These are phyloP conservation scores for Schizochytrium sp. DNA, from an alignment of 108 stramenopile species.

Conservation along the genomic window DNA sequence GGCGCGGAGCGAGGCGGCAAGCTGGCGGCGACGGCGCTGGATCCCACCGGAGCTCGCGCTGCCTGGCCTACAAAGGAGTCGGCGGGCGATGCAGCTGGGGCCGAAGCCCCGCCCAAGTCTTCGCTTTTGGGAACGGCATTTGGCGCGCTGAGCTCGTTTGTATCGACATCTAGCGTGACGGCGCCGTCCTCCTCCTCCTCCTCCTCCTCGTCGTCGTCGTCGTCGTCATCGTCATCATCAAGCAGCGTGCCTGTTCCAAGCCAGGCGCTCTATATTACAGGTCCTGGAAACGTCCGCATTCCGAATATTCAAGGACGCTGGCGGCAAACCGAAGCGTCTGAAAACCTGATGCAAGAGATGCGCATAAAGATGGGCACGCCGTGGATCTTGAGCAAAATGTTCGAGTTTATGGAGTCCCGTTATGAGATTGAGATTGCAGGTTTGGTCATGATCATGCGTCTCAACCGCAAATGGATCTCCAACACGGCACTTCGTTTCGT, in stretches of 20 bases:
- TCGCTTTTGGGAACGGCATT: background rate
- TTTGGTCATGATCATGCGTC: background rate
- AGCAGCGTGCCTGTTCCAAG: background rate
- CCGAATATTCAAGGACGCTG: conserved; percentile 3
- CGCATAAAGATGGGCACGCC: background rate
- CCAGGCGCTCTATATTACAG: background rate
- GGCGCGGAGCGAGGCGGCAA: too few relatives aligned
- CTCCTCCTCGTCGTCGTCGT: too few relatives aligned
- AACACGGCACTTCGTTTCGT: background rate
- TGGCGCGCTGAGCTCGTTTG: background rate
- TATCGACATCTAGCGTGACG: background rate
- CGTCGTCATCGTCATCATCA: background rate
- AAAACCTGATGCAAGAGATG: background rate
- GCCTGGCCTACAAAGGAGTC: too few relatives aligned
- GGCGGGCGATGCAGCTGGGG: too few relatives aligned
- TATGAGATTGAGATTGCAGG: background rate
- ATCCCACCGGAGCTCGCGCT: too few relatives aligned
- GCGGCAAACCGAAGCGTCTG: background rate
- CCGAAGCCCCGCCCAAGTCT: background rate
- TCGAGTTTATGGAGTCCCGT: conserved; percentile 11
- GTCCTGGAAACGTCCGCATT: background rate
- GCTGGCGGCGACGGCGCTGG: too few relatives aligned
- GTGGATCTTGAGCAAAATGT: conserved; percentile 12
- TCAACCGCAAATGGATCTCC: conserved; percentile 14
- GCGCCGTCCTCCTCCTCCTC: background rate